Base-by-base conservation (phyloP, 2,329 filamentous ascomycete genomes). In the Lasiodiplodia hormozganensis region DNA sequence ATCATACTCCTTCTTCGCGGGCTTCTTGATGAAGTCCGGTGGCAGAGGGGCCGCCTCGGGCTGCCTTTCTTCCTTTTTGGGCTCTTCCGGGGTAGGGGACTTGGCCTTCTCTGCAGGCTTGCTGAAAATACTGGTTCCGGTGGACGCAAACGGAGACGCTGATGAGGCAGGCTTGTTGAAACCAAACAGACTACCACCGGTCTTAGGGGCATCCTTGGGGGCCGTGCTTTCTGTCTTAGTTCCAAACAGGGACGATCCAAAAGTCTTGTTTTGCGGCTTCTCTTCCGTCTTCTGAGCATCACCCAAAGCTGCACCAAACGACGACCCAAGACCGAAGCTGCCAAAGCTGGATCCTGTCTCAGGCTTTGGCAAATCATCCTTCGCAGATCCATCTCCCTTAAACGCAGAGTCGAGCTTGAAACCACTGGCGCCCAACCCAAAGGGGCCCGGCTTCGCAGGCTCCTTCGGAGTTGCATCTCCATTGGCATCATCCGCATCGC, bases 351-450 rank as follows among this genome's bases (percentile, higher is more conserved):
- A 72, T n/a, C 78, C 77, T 25, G 78, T 76, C 25, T 79, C 76
- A 18, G 85, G 80, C 70, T 86, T 86, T 10, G 85, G 83, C 43
- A 84, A 79, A 68, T 90, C 87, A 28, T 91, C 85, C 69, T 88
- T 88, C 0, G 86, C 83, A 54, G 85, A 84, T 6, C 86, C 85
- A 71, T 92, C 90, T 10, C 85, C 84, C 73, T 89, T 88, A 80
- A 93, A 93, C 1, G 87, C 89, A 36, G 88, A 89, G 49, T 86
- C 85, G 18, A 93, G 82, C 72, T 91, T 90, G 80, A 93, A 93
- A 0, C 87, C 85, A 18, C 73, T 74, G 23, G 52, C n/a, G 65
- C 71, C 71, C 68, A 73, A 73, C 52, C 77, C 76, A 43, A 78
- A 79, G 7, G 81, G 31, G 72, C 71, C 12, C 73, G 68, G 11